A percentile compares a stretch with the other conserved stretches of the same genome.
Evolutionary conservation across 306 rosid species (phyloP).

Genomic region (Nissolia schottii): DNA sequence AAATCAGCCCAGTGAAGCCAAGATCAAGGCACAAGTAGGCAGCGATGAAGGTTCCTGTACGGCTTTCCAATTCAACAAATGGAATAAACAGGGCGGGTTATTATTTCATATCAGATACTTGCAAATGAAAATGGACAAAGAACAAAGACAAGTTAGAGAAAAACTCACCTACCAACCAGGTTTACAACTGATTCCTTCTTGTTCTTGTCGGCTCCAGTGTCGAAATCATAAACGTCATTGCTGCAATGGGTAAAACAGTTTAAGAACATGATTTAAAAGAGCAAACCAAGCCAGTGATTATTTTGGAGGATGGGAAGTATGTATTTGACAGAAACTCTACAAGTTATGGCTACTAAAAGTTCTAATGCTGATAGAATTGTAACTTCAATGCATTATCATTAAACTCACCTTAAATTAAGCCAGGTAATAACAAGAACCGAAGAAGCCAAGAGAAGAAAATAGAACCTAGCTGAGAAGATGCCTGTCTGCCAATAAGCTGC

Average conservation of each 20-base stretch:
- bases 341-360: neutral
- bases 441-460: conserved; percentile 57
- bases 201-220: conserved; percentile 86
- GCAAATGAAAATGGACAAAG: neutral
- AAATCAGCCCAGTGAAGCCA: conserved; percentile 66
- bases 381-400: neutral
- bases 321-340: neutral
- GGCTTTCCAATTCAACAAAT: conserved; percentile 50
- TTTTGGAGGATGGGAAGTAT: neutral
- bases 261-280: neutral
- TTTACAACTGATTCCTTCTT: conserved; percentile 85
- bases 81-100: conserved; percentile 20
- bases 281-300: conserved; percentile 1
- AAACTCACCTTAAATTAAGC: conserved; percentile 73
- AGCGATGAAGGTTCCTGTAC: conserved; percentile 61
- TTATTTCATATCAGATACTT: neutral
- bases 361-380: neutral
- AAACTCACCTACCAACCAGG: conserved; percentile 66
- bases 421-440: conserved; percentile 80
- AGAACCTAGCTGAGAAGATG: conserved; percentile 53
- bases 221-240: conserved; percentile 86
- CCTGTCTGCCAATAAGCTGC: conserved; percentile 75
- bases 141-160: neutral
- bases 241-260: no score
- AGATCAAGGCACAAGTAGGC: conserved; percentile 62